Conservation (phyloP, 257 asterid genomes). For the Apocynum venetum region DNA sequence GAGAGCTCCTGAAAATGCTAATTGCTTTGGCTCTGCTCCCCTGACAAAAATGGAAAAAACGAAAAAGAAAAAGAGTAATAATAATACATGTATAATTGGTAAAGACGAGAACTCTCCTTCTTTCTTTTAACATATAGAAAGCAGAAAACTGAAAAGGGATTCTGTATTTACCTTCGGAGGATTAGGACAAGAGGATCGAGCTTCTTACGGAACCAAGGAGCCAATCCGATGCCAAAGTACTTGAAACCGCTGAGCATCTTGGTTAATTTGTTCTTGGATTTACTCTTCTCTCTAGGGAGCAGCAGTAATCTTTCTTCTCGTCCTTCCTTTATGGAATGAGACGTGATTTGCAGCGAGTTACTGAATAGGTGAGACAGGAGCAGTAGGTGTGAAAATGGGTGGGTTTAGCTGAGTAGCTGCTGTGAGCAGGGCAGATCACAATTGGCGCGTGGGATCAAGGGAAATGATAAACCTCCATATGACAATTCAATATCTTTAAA, state of each 20-base stretch:
- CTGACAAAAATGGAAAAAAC: constrained; percentile 25
- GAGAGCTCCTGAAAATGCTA: constrained; percentile 85
- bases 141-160: neutral
- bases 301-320: neutral
- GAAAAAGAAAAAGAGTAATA: neutral
- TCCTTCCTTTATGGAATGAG: neutral
- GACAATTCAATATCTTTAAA: neutral
- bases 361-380: neutral
- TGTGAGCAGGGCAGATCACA: neutral
- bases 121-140: neutral
- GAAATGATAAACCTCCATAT: neutral
- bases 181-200: constrained; percentile 80
- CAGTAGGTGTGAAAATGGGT: neutral
- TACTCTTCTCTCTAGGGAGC: neutral
- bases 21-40: constrained; percentile 89
- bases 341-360: neutral
- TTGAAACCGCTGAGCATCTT: constrained; percentile 21
- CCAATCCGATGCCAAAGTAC: constrained; percentile 37
- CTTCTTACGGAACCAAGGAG: constrained; percentile 54
- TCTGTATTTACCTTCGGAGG: constrained; percentile 51
- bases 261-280: neutral
- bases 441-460: neutral
- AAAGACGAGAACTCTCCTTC: neutral
- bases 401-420: neutral
- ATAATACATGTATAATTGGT: neutral